These are phyloP conservation scores for Albifimbria verrucaria DNA, from an alignment of 2,329 filamentous ascomycete species.

Conservation along the genomic window DNA sequence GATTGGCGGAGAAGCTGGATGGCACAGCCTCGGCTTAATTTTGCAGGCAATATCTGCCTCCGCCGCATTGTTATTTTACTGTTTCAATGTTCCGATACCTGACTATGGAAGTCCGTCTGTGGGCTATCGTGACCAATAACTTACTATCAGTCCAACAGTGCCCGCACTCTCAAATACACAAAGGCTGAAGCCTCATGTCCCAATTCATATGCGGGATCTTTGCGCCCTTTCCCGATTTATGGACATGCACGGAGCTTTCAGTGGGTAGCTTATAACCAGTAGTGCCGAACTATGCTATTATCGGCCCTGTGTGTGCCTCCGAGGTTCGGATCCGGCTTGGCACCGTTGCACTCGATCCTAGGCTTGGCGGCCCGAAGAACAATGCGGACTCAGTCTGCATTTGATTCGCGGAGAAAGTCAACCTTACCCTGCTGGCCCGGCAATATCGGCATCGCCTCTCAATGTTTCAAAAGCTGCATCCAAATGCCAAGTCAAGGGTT, in stretches of 20 bases:
- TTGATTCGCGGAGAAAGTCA: background rate
- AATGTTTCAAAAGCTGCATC: background rate
- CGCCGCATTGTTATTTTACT: too few species aligned
- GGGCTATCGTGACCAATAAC: too few species aligned
- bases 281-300: background rate
- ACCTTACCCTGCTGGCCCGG: background rate
- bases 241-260: background rate
- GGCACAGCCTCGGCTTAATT: too few species aligned
- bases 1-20: too few species aligned
- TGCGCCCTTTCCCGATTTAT: background rate
- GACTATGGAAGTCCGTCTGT: too few species aligned
- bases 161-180: too few species aligned
- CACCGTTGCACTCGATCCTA: background rate
- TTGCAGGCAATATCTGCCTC: too few species aligned
- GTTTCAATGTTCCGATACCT: too few species aligned
- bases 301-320: background rate
- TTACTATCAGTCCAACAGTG: too few species aligned
- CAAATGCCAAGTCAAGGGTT: background rate
- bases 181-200: too few species aligned
- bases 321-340: background rate
- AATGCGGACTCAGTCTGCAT: background rate
- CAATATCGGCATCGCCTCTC: background rate
- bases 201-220: background rate
- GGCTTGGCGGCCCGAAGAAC: background rate
- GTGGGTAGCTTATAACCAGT: background rate